These are phyloP conservation scores for Phytomonas serpens DNA, from an alignment of 208 protist species.

Conservation along the genomic window DNA sequence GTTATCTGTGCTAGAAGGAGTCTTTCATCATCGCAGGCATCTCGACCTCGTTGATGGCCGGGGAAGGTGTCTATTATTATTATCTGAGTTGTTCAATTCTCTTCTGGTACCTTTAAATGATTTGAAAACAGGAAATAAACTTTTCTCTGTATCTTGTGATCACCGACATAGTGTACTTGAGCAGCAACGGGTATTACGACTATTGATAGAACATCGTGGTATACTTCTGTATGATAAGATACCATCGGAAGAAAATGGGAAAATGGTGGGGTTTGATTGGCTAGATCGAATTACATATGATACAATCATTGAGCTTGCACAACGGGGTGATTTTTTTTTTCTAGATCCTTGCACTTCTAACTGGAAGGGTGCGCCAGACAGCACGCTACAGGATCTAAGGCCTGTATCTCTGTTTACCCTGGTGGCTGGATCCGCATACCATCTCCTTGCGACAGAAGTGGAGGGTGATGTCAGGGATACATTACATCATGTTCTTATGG, in stretches of 20 bases:
- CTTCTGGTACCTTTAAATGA: background rate
- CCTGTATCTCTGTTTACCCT: background rate
- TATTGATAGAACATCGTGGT: background rate
- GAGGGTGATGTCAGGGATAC: slow-evolving; percentile 22
- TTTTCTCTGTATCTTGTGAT: background rate
- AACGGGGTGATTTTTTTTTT: slow-evolving; percentile 9
- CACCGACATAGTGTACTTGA: background rate
- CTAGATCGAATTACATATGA: background rate
- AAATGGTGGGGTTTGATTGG: background rate
- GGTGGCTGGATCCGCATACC: slow-evolving; percentile 18
- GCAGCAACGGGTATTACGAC: background rate
- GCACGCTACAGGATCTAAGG: background rate
- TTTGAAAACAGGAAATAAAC: background rate
- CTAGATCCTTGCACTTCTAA: background rate
- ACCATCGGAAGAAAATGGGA: background rate
- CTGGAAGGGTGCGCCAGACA: background rate
- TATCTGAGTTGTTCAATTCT: background rate
- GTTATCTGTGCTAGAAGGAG: background rate
- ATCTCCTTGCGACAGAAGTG: slow-evolving; percentile 41
- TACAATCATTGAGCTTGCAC: background rate
- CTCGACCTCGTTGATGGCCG: background rate
- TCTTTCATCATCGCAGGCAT: background rate
- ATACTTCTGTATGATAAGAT: background rate
- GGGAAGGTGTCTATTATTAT: background rate
- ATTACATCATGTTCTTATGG: slow-evolving; percentile 23